phyloP scores from a whole-genome alignment of 1,284 basidiomycete genomes.

The Trametes polyzona region DNA sequence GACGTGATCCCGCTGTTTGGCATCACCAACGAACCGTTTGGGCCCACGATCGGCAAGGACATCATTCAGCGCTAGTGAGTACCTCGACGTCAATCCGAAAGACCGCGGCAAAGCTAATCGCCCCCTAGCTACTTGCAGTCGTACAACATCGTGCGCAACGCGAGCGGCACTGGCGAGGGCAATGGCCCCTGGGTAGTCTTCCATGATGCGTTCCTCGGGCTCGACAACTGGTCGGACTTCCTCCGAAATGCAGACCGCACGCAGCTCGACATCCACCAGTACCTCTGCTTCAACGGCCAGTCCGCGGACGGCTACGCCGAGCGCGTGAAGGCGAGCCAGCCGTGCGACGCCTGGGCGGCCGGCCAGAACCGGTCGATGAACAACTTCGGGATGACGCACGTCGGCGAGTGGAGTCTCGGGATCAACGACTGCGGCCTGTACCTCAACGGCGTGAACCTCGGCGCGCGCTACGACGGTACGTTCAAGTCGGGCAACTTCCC shows the following conservation, averaged over 20 bases:
- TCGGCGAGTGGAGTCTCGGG: constrained; percentile 83
- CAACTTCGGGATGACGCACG: constrained; percentile 75
- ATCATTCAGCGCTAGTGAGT: constrained; percentile 61
- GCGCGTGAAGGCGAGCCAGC: constrained; percentile 53
- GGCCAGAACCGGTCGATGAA: constrained; percentile 41
- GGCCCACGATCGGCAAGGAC: constrained; percentile 55
- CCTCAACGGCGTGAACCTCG: constrained; percentile 82
- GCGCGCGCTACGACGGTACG: constrained; percentile 77
- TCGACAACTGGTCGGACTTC: constrained; percentile 67
- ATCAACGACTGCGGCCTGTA: constrained; percentile 84
- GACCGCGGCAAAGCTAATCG: not conserved
- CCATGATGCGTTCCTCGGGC: constrained; percentile 81
- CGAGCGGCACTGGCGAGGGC: constrained; percentile 78
- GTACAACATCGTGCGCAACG: constrained; percentile 77
- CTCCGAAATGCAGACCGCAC: constrained; percentile 81
- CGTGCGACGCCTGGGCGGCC: constrained; percentile 73
- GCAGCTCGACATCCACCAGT: constrained; percentile 81
- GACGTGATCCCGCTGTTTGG: constrained; percentile 86
- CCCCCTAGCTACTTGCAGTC: constrained; percentile 56
- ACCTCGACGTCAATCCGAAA: not conserved
- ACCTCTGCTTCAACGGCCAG: constrained; percentile 71
- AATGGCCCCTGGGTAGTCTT: constrained; percentile 82
- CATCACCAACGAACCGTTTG: constrained; percentile 76
- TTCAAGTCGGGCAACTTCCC: constrained; percentile 48
- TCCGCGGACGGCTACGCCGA: constrained; percentile 56